Evolutionary conservation across 1,284 basidiomycete genomes (phyloP), one percentile per base, ranked within the genome.

Genomic region (Ustilago esculenta): DNA sequence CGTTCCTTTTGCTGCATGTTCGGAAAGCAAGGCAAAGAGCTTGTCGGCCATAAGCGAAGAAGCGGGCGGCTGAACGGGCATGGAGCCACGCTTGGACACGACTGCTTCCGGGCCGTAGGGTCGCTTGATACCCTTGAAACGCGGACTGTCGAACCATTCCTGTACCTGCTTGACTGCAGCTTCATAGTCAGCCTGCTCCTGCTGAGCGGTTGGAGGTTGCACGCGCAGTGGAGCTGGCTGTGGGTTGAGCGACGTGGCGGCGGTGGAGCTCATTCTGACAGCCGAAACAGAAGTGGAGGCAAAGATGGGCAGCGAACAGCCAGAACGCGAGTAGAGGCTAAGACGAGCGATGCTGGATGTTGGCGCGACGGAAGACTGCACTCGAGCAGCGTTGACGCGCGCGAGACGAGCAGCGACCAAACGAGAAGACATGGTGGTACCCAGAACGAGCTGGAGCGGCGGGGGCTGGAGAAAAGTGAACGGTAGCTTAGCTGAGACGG

Each of bases 61-160:
- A 32, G 82, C 81, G n/a, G 91, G 86, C 2, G 91, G 89, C 25
- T 90, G 84, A 12, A 91, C 87, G 5, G 91, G 90, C 30, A 92
- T 84, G n/a, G 90, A 90, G 4, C 92, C 92, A 72, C 94, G 91
- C 84, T 95, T 95, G 17, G 90, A 88, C 6, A 89, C 92, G 61
- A 95, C 90, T 46, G 88, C 86, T 25, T 87, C 86, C 5, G 92
- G 86, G 17, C 88, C 85, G 82, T 95, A 95, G 0, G 92, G 88
- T 17, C 93, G 87, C 61, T 88, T 89, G 58, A 91, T 87, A 51
- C 84, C 85, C 33, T 86, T 84, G 81, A 92, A 95, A 10, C 92
- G 88, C 14, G 91, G 88, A 34, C 86, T 86, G 36, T 86, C 81
- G 79, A 93, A 93, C 87, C 91, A 94, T 2, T 86, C 82, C 25